Percentiles rank a stretch among this genome's conserved stretches.
phyloP scores from a whole-genome alignment of 352 stramenopile genomes.

The Aphanomyces cochlioides region DNA sequence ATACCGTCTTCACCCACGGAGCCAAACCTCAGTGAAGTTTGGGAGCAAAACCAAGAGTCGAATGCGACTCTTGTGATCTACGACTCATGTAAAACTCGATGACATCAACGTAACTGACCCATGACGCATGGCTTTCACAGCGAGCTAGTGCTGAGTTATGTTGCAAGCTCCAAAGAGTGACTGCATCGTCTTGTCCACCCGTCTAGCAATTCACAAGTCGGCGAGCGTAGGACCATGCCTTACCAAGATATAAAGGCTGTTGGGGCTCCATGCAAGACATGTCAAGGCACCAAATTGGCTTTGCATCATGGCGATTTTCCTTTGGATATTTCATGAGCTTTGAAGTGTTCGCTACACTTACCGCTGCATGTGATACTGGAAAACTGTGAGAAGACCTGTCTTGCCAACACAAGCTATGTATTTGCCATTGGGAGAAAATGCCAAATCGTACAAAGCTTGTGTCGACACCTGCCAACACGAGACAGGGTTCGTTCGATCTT shows the following conservation, averaged over 20 bases:
- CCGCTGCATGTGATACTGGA: conserved; percentile 28
- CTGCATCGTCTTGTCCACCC: conserved; percentile 25
- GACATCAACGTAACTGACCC: neutral
- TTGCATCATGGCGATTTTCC: conserved; percentile 29
- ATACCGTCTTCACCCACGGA: conserved; percentile 29
- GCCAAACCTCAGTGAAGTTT: conserved; percentile 8
- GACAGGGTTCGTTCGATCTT: conserved; percentile 26
- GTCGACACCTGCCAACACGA: conserved; percentile 19
- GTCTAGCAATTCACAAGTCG: conserved; percentile 14
- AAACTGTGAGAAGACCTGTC: conserved; percentile 8
- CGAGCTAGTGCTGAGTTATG: conserved; percentile 22
- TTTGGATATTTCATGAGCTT: neutral
- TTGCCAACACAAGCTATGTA: conserved; percentile 24
- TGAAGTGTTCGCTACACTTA: neutral
- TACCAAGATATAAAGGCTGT: conserved; percentile 26
- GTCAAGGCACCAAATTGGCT: conserved; percentile 25
- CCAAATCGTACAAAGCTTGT: conserved; percentile 15
- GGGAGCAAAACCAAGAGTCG: conserved; percentile 26
- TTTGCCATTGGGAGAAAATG: conserved; percentile 28
- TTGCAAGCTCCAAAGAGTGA: conserved; percentile 24
- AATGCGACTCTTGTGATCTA: conserved; percentile 28
- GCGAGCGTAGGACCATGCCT: neutral
- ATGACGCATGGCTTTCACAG: conserved; percentile 28
- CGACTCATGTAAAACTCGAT: neutral
- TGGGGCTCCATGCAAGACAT: conserved; percentile 23